Evolutionary conservation across 2,329 filamentous ascomycete species (phyloP).

Genomic region (Trichophyton mentagrophytes): DNA sequence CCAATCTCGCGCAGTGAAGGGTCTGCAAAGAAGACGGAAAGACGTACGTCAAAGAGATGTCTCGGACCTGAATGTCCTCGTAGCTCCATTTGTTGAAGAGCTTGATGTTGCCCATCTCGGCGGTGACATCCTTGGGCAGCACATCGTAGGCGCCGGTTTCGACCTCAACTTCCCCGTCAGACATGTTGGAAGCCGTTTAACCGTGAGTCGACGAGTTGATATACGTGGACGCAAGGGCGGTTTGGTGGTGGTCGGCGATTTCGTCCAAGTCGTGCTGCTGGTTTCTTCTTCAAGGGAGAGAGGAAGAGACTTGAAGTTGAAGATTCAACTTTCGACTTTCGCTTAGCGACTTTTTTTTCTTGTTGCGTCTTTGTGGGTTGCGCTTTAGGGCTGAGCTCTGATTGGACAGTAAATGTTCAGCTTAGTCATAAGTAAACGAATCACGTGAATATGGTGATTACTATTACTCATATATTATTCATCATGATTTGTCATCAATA

Average conservation of each 20-base stretch:
- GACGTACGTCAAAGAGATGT: constrained; percentile 98
- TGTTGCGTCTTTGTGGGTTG: constrained; percentile 21
- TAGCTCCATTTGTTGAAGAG: constrained; percentile 98
- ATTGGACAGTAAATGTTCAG: constrained; percentile 8
- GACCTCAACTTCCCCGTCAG: constrained; percentile 88
- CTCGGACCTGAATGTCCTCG: constrained; percentile 98
- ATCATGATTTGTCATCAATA: background rate
- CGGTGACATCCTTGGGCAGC: constrained; percentile 84
- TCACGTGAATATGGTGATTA: constrained; percentile 2
- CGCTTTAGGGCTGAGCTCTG: constrained; percentile 27
- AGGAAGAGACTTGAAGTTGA: constrained; percentile 18
- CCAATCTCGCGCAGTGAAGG: background rate
- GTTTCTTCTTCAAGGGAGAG: constrained; percentile 17
- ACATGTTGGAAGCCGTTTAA: constrained; percentile 53
- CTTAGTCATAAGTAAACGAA: background rate
- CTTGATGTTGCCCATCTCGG: constrained; percentile 85
- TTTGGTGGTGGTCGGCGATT: constrained; percentile 21
- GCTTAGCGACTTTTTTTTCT: constrained; percentile 24
- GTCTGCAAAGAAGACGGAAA: background rate
- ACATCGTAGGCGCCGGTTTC: constrained; percentile 56
- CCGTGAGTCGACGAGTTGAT: constrained; percentile 28
- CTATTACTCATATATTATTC: background rate
- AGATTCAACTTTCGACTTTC: constrained; percentile 29
- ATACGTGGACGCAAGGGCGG: constrained; percentile 22
- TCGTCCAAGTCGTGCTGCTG: constrained; percentile 22